Conservation (phyloP, 495 filamentous ascomycete genomes). For the Tuber umbilicatum region DNA sequence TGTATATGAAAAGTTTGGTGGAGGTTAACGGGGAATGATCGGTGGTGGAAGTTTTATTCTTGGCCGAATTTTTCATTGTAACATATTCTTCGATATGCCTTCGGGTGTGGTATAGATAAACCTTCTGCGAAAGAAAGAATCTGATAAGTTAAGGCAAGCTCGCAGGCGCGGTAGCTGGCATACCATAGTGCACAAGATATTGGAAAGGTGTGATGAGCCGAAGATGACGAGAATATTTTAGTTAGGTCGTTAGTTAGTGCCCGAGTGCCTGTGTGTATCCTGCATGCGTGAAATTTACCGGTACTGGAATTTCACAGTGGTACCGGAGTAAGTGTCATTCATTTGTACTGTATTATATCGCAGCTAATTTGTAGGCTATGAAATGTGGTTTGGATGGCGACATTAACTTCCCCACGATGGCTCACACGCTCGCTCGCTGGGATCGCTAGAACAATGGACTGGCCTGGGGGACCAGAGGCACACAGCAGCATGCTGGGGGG, state of each 20-base stretch:
- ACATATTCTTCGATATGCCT: background rate
- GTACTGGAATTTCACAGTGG: background rate
- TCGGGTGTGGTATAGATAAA: background rate
- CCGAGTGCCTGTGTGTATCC: background rate
- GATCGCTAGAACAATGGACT: background rate
- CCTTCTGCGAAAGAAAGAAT: background rate
- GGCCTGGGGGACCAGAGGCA: background rate
- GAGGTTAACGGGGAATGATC: background rate
- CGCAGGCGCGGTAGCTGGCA: background rate
- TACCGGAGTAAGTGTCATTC: background rate
- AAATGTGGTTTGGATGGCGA: background rate
- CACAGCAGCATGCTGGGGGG: background rate
- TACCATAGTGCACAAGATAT: background rate
- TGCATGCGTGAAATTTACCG: background rate
- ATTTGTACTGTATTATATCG: background rate
- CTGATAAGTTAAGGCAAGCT: background rate
- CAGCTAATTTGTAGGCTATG: background rate
- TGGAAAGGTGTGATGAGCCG: background rate
- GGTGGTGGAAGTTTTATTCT: background rate
- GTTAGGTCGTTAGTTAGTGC: background rate
- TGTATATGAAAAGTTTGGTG: background rate
- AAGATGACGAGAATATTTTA: background rate
- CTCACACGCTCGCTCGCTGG: background rate
- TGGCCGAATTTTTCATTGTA: background rate
- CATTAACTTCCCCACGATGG: background rate